A percentile compares a stretch with the other conserved stretches of the same genome.
Evolutionary conservation across 352 stramenopile species (phyloP).

Genomic region (Phytopythium sindhum): DNA sequence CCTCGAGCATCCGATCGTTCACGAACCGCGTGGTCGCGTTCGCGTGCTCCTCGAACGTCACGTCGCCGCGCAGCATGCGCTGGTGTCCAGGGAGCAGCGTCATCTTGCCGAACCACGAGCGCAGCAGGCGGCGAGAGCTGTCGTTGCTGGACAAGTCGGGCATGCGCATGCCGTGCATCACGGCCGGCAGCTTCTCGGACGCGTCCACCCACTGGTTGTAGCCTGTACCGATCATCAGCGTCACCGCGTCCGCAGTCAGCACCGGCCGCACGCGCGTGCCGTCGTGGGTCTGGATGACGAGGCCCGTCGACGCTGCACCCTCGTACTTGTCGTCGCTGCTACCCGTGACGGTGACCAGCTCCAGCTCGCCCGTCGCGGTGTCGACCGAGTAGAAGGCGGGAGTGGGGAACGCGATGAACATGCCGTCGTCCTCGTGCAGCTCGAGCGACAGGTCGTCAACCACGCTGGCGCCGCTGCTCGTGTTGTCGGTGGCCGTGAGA

Average conservation of each 20-base stretch:
- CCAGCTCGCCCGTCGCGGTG: constrained; percentile 16
- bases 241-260: constrained; percentile 45
- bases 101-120: constrained; percentile 64
- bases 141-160: constrained; percentile 24
- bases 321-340: constrained; percentile 6
- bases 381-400: constrained; percentile 53
- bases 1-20: constrained; percentile 15
- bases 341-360: constrained; percentile 16
- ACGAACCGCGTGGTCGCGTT: constrained; percentile 30
- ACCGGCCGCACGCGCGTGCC: constrained; percentile 41
- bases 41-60: constrained; percentile 41
- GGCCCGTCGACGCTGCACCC: constrained; percentile 34
- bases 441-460: constrained; percentile 38
- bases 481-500: constrained; percentile 1
- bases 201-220: constrained; percentile 50
- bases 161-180: constrained; percentile 63
- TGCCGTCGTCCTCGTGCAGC: constrained; percentile 55
- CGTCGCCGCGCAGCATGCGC: constrained; percentile 37
- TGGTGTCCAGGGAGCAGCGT: constrained; percentile 53
- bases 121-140: constrained; percentile 30
- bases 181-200: constrained; percentile 38
- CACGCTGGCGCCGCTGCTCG: not conserved
- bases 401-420: constrained; percentile 56
- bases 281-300: constrained; percentile 49
- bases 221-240: constrained; percentile 58